These are phyloP conservation scores for Rhizopogon salebrosus DNA, from an alignment of 768 basidiomycete species.

Conservation along the genomic window DNA sequence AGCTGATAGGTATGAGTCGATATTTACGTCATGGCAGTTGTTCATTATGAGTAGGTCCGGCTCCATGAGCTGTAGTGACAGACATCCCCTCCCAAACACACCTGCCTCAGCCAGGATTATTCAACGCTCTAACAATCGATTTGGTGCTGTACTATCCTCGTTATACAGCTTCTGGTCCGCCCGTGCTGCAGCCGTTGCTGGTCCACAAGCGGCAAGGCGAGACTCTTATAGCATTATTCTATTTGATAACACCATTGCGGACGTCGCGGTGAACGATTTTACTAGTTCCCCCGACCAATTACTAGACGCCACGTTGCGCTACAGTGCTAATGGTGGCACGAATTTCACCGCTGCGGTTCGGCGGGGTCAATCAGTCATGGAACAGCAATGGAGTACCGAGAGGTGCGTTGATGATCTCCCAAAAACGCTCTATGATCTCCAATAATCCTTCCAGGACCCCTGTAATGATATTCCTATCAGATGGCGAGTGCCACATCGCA, in stretches of 20 bases:
- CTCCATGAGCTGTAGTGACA: conserved; percentile 43
- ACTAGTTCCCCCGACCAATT: conserved; percentile 39
- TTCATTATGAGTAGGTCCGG: conserved; percentile 33
- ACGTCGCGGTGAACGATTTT: conserved; percentile 41
- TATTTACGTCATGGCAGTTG: neutral
- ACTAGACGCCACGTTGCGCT: conserved; percentile 31
- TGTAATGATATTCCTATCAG: conserved; percentile 49
- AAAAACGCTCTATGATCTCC: neutral
- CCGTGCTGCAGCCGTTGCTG: conserved; percentile 33
- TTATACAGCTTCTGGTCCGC: conserved; percentile 53
- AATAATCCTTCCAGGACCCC: conserved; percentile 28
- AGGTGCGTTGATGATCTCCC: conserved; percentile 24
- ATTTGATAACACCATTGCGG: conserved; percentile 28
- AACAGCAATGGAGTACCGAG: conserved; percentile 44
- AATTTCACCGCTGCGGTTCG: conserved; percentile 38
- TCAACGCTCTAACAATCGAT: conserved; percentile 37
- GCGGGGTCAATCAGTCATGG: conserved; percentile 34
- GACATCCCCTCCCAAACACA: conserved; percentile 38
- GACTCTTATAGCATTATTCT: conserved; percentile 56
- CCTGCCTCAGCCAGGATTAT: conserved; percentile 36
- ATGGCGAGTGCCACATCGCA: conserved; percentile 39
- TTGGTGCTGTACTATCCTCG: conserved; percentile 56
- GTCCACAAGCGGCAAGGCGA: conserved; percentile 26
- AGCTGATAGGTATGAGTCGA: conserved; percentile 38
- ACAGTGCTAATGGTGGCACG: conserved; percentile 32